Evolutionary conservation across 176 grass and related monocot genomes (phyloP).

Genomic region (Otatea glauca): DNA sequence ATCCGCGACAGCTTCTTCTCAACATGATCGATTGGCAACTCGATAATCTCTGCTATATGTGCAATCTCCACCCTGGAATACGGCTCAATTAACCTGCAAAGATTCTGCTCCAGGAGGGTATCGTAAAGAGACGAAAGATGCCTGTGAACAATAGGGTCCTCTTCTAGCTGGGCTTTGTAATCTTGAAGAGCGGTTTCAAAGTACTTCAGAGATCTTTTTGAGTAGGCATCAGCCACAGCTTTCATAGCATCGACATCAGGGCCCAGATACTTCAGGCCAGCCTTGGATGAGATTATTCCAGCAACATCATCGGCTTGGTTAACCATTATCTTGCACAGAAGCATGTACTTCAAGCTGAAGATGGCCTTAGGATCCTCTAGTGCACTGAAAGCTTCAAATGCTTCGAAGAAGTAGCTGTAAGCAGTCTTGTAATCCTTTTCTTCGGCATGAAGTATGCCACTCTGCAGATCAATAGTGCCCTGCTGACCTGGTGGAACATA

Average conservation of each 20-base stretch:
- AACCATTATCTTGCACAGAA: too few species aligned
- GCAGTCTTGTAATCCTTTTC: slow-evolving; percentile 93
- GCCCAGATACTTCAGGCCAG: too few species aligned
- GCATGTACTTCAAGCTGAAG: too few species aligned
- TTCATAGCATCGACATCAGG: too few species aligned
- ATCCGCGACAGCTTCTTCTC: slow-evolving; percentile 87
- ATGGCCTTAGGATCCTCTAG: too few species aligned
- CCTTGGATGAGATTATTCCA: too few species aligned
- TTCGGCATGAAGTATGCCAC: slow-evolving; percentile 82
- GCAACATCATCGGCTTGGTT: too few species aligned
- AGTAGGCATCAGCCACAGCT: too few species aligned
- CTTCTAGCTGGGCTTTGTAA: slow-evolving; percentile 73
- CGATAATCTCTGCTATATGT: slow-evolving; percentile 72
- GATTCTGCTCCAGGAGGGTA: slow-evolving; percentile 84
- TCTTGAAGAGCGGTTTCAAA: slow-evolving; percentile 77
- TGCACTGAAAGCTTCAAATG: too few species aligned
- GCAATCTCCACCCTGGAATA: slow-evolving; percentile 83
- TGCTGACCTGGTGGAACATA: slow-evolving; percentile 86
- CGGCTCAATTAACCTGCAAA: slow-evolving; percentile 80
- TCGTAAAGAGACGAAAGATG: slow-evolving; percentile 85
- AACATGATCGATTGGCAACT: slow-evolving; percentile 68
- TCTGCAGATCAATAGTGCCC: slow-evolving; percentile 81
- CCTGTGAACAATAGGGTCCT: slow-evolving; percentile 77
- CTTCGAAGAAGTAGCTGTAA: slow-evolving; percentile 95
- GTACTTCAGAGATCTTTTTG: too few species aligned